Conservation (phyloP, 345 rosid species). For the Sisymbrium altissimum region DNA sequence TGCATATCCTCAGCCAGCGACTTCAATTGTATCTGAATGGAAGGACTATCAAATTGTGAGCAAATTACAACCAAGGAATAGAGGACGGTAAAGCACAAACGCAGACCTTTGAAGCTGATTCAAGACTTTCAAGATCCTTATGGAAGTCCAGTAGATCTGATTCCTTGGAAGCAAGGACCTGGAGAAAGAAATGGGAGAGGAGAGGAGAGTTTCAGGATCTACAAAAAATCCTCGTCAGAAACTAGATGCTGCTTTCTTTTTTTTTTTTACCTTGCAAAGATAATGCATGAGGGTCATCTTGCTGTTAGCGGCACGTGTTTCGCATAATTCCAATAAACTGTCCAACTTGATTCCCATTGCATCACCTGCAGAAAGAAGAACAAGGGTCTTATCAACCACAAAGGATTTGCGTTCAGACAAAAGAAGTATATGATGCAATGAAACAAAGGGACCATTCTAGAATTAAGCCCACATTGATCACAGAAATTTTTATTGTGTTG, state of each 20-base stretch:
- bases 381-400: constrained; percentile 10
- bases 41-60: constrained; percentile 11
- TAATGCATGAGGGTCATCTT: constrained; percentile 53
- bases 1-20: constrained; percentile 95
- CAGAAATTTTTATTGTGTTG: too few species aligned
- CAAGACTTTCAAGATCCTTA: constrained; percentile 79
- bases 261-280: constrained; percentile 73
- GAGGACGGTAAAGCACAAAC: background rate
- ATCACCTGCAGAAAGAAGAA: constrained; percentile 56
- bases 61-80: background rate
- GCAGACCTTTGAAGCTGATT: constrained; percentile 75
- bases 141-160: constrained; percentile 74
- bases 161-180: constrained; percentile 75
- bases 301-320: constrained; percentile 79
- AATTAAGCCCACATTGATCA: background rate
- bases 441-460: background rate
- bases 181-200: background rate
- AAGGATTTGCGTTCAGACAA: background rate
- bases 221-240: background rate
- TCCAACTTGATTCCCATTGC: constrained; percentile 95
- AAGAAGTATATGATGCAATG: background rate
- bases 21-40: constrained; percentile 82
- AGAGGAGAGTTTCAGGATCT: background rate
- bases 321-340: constrained; percentile 78
- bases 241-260: background rate